Percentiles rank a stretch among this genome's conserved stretches.
phyloP scores from a whole-genome alignment of 768 basidiomycete species.

The Suillus variegatus region DNA sequence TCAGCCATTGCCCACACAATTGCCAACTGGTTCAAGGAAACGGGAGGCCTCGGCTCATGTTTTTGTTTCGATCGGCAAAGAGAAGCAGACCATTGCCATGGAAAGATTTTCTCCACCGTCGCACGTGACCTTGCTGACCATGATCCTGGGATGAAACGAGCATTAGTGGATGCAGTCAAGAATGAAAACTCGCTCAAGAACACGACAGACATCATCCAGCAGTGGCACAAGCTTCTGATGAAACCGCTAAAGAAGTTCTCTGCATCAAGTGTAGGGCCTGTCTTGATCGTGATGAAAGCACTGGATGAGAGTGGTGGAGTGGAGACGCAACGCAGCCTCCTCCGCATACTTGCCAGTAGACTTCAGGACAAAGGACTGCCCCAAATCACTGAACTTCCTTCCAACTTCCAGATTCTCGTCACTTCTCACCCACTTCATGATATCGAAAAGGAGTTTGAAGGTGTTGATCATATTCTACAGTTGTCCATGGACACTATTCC shows the following conservation, averaged over 20 bases:
- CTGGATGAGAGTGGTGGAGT: conserved; percentile 17
- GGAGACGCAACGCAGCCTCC: conserved; percentile 18
- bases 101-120: conserved; percentile 31
- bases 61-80: conserved; percentile 17
- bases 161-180: neutral
- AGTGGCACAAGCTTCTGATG: conserved; percentile 21
- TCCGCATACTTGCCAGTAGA: conserved; percentile 16
- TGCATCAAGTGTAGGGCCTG: conserved; percentile 15
- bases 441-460: neutral
- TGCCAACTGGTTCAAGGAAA: conserved; percentile 11
- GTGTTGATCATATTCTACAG: neutral
- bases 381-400: conserved; percentile 3
- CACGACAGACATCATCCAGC: conserved; percentile 1
- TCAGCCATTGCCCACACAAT: conserved; percentile 28
- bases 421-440: conserved; percentile 13
- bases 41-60: conserved; percentile 18
- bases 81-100: conserved; percentile 4
- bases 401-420: conserved; percentile 11
- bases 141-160: conserved; percentile 7
- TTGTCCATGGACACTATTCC: neutral
- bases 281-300: conserved; percentile 28
- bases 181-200: neutral
- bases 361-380: neutral
- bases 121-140: conserved; percentile 22
- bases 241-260: conserved; percentile 10